Base-by-base conservation (phyloP, 1,284 basidiomycete species). In the Cutaneotrichosporon curvatum region DNA sequence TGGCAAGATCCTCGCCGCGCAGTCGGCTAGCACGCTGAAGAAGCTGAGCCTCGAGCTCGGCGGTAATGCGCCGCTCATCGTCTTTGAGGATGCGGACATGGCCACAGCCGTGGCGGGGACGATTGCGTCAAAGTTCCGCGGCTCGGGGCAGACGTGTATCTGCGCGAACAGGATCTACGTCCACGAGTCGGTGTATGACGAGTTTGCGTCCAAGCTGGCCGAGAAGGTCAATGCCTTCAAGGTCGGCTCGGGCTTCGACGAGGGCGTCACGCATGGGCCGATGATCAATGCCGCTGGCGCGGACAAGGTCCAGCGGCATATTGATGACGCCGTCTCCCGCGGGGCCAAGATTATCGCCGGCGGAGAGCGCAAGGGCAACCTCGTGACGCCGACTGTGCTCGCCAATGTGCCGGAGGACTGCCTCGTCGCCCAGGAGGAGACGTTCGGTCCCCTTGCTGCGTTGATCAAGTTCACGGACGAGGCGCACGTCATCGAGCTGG, bases 71-170 rank as follows among this genome's bases (percentile, higher is more conserved):
- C 68, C 68, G 7, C 47, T 68, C 25, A 70, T 70, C 51, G 89
- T 99, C 8, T 98, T 99, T 65, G 87, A 91, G 52, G 95, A 98
- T 63, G 92, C 92, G 0, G 84, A 98, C 65, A 79, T 99, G 43
- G 87, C 91, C 51, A 83, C 84, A 44, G 95, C 95, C 21, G 87
- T 98, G n/a, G 83, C 84, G 54, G 85, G 90, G 77, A 87, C 87
- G 4, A 78, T 95, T 53, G 63, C 79, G 1, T 87, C 81, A 78
- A 99, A 99, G 74, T 98, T 97, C 81, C 82, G 95, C 40, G 78
- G 78, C 21, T 84, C 81, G 15, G 94, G 94, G 2, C 95, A 99
- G 72, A 94, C 92, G 3, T 78, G 68, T 36, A 66, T 70, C n/a
- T 70, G 68, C 46, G 67, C 68, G 28, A 70, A 70, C 60, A 53